These are phyloP conservation scores for Plenodomus biglobosus DNA, from an alignment of 2,329 filamentous ascomycete genomes.

Conservation along the genomic window DNA sequence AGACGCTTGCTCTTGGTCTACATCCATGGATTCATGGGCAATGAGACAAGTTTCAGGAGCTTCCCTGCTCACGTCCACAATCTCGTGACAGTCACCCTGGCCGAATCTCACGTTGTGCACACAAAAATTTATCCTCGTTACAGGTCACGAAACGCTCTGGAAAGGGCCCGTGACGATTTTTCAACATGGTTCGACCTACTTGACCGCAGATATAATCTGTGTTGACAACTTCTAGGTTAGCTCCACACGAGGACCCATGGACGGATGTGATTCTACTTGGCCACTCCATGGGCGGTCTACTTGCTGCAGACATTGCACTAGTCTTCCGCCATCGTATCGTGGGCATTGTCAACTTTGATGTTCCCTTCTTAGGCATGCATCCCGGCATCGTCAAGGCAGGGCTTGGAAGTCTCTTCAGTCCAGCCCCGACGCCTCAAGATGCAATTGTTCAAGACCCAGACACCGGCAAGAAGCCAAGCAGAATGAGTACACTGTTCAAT, in stretches of 20 bases:
- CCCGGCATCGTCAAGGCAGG: slow-evolving; percentile 84
- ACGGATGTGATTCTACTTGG: slow-evolving; percentile 83
- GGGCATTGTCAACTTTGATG: slow-evolving; percentile 80
- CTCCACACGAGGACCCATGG: slow-evolving; percentile 69
- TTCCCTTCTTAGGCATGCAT: slow-evolving; percentile 85
- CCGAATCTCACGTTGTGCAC: slow-evolving; percentile 76
- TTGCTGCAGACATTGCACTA: slow-evolving; percentile 77
- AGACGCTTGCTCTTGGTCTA: slow-evolving; percentile 74
- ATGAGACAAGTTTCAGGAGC: slow-evolving; percentile 81
- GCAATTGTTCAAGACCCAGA: slow-evolving; percentile 16
- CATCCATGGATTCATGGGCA: slow-evolving; percentile 88
- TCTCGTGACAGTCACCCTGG: slow-evolving; percentile 65
- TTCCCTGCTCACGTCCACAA: slow-evolving; percentile 88
- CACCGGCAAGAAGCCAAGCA: slow-evolving; percentile 26
- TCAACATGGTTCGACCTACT: slow-evolving; percentile 63
- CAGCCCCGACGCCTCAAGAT: slow-evolving; percentile 40
- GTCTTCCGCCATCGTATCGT: slow-evolving; percentile 76
- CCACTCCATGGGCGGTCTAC: slow-evolving; percentile 85
- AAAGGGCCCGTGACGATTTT: slow-evolving; percentile 78
- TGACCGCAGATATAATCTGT: not conserved
- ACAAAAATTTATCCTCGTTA: slow-evolving; percentile 84
- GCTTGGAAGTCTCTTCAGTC: slow-evolving; percentile 72
- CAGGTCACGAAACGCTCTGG: slow-evolving; percentile 71
- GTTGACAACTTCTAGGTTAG: slow-evolving; percentile 56
- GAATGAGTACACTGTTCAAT: slow-evolving; percentile 43